Base-by-base conservation (phyloP, 2,329 filamentous ascomycete genomes). In the Epichloe coenophiala region DNA sequence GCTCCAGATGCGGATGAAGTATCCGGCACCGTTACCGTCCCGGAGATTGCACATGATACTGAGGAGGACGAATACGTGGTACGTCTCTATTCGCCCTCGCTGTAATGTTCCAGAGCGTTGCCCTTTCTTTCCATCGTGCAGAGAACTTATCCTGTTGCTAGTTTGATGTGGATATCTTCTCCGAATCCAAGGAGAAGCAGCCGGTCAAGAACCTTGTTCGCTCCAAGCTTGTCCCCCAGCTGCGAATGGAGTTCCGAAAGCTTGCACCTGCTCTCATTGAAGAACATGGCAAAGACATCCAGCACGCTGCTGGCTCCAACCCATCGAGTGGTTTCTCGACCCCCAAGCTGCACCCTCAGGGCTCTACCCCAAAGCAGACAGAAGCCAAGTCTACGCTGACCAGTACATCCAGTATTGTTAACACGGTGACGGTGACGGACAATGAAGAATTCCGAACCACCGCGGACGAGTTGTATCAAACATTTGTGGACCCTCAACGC, bases 11-110 rank as follows among this genome's bases (percentile, higher is more conserved):
- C 79, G 59, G 84, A 89, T 60, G 83, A 90, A 57, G 88, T 95
- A 54, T 89, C 83, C 63, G 93, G 93, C 57, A 94, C 86, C 57
- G 96, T 98, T 66, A 95, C 83, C 51, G 76, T 98, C 60, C 93
- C 93, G 33, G 94, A 98, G 73, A 83, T 97, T 61, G 91, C 91
- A 59, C 91, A 97, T 65, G 93, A 98, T 67, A 97, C 93, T 54
- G 88, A 91, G 71, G 87, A 93, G 77, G 83, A 95, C 72, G 93
- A 97, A 79, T 98, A 95, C 71, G 90, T 97, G 76, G 91, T 96
- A 94, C 70, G 91, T 93, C 67, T 60, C 17, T 17, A 54, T 57
- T 52, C 54, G 53, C 54, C 55, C 55, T 51, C 56, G 50, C 44
- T 39, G 45, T 51, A 45, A 44, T 48, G 21, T 11, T 39, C 5